A percentile compares a stretch with the other conserved stretches of the same genome.
These are phyloP conservation scores for Mortierella sp. DNA, from an alignment of 371 early-diverging fungal species.

Conservation along the genomic window DNA sequence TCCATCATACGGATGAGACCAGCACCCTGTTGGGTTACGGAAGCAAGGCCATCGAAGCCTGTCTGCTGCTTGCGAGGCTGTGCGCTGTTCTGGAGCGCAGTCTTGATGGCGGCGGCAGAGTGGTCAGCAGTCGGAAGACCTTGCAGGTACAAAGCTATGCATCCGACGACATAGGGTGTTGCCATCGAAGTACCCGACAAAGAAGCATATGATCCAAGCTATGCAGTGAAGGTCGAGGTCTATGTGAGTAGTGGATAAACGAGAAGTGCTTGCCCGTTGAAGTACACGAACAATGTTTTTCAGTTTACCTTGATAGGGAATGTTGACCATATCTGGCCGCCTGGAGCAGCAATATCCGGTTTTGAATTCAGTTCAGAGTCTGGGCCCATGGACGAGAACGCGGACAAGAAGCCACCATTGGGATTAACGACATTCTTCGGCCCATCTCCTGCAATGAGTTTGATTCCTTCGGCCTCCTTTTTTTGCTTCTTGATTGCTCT, in stretches of 20 bases:
- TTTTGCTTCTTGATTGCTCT: conserved; percentile 14
- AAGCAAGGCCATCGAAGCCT: conserved; percentile 54
- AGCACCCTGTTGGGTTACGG: conserved; percentile 74
- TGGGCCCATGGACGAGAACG: conserved; percentile 76
- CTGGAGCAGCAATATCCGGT: conserved; percentile 81
- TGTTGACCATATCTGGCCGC: conserved; percentile 81
- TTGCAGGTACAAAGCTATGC: conserved; percentile 70
- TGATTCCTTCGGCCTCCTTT: conserved; percentile 34
- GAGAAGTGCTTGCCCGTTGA: no score
- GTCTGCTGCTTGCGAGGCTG: conserved; percentile 57
- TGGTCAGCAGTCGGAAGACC: conserved; percentile 33
- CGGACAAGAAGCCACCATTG: conserved; percentile 62
- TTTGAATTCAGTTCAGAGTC: conserved; percentile 76
- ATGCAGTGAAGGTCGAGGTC: background rate
- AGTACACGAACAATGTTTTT: no score
- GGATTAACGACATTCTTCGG: conserved; percentile 52
- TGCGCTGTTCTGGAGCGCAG: conserved; percentile 64
- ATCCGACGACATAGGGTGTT: conserved; percentile 78
- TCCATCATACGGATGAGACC: conserved; percentile 77
- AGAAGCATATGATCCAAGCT: conserved; percentile 66
- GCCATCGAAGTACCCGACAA: conserved; percentile 80
- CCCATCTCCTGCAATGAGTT: conserved; percentile 21
- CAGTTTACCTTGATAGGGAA: conserved; percentile 61
- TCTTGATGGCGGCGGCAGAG: conserved; percentile 40
- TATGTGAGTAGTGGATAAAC: no score